phyloP scores from a whole-genome alignment of 2,329 filamentous ascomycete species.

The Neonectria ditissima region DNA sequence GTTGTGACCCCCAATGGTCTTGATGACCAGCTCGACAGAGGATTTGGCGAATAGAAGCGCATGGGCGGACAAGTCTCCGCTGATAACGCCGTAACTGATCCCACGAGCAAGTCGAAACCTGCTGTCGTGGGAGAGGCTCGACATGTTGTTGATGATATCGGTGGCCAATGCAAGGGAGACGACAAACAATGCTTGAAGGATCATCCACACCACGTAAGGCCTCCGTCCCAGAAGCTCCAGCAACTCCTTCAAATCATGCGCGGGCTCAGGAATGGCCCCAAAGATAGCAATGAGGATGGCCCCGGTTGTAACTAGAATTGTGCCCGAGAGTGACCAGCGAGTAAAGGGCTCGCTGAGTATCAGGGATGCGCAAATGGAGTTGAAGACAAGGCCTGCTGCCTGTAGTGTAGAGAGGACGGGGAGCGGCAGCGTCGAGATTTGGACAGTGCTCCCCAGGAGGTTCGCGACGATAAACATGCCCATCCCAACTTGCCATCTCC shows the following conservation, averaged over 20 bases:
- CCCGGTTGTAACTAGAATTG: conserved; percentile 85
- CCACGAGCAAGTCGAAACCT: conserved; percentile 82
- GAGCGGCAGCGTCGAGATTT: conserved; percentile 94
- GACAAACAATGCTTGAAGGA: conserved; percentile 80
- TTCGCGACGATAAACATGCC: conserved; percentile 96
- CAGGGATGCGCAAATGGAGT: conserved; percentile 95
- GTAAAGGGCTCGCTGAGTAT: conserved; percentile 96
- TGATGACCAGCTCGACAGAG: conserved; percentile 91
- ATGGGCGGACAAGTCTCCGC: conserved; percentile 94
- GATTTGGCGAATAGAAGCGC: conserved; percentile 94
- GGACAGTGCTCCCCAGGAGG: conserved; percentile 92
- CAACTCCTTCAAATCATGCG: conserved; percentile 87
- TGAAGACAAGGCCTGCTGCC: conserved; percentile 96
- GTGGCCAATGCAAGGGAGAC: conserved; percentile 73
- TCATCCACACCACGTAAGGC: conserved; percentile 91
- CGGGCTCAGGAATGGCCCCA: conserved; percentile 92
- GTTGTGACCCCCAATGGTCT: conserved; percentile 86
- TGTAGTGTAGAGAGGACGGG: conserved; percentile 96
- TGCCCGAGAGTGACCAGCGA: conserved; percentile 90
- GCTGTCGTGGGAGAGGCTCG: conserved; percentile 68
- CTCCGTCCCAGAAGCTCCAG: conserved; percentile 78
- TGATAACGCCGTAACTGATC: conserved; percentile 88
- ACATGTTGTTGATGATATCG: conserved; percentile 65
- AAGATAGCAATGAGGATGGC: conserved; percentile 95
- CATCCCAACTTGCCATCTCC: conserved; percentile 98